These are phyloP conservation scores for Panicum hallii DNA, from an alignment of 202 grass and related monocot species.

Conservation along the genomic window DNA sequence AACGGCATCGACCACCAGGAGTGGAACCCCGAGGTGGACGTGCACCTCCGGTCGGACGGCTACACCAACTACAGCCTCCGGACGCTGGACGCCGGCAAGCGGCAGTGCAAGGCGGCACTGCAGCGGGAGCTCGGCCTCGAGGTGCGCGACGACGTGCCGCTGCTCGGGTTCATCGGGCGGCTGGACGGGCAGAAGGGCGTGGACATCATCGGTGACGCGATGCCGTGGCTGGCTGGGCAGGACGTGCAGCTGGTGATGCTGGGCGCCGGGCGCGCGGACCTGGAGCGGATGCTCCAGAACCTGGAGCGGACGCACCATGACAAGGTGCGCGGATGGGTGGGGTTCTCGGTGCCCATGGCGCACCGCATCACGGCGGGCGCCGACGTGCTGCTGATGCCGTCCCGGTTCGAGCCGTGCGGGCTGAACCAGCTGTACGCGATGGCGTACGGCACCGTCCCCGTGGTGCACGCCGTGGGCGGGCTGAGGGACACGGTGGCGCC, in stretches of 20 bases:
- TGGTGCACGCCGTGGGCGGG: constrained; percentile 68
- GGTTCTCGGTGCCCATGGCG: constrained; percentile 63
- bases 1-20: constrained; percentile 67
- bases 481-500: constrained; percentile 63
- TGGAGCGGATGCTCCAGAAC: constrained; percentile 57
- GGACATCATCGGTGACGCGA: constrained; percentile 70
- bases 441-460: constrained; percentile 66
- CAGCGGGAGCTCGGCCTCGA: constrained; percentile 55
- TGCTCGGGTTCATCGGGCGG: constrained; percentile 63
- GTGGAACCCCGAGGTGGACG: constrained; percentile 72
- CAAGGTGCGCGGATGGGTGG: constrained; percentile 63
- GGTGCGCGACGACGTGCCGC: constrained; percentile 49
- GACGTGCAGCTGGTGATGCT: constrained; percentile 73
- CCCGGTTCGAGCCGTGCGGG: constrained; percentile 75
- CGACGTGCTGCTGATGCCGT: constrained; percentile 65
- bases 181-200: constrained; percentile 74
- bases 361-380: constrained; percentile 66
- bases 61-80: constrained; percentile 63
- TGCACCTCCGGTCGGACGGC: constrained; percentile 59
- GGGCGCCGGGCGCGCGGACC: constrained; percentile 58
- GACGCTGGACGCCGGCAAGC: constrained; percentile 68
- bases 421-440: constrained; percentile 77
- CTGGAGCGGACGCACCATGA: constrained; percentile 33
- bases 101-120: constrained; percentile 64
- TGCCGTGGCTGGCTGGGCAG: constrained; percentile 64